Conservation (phyloP, 305 asterid genomes). For the Coffea humblotiana region DNA sequence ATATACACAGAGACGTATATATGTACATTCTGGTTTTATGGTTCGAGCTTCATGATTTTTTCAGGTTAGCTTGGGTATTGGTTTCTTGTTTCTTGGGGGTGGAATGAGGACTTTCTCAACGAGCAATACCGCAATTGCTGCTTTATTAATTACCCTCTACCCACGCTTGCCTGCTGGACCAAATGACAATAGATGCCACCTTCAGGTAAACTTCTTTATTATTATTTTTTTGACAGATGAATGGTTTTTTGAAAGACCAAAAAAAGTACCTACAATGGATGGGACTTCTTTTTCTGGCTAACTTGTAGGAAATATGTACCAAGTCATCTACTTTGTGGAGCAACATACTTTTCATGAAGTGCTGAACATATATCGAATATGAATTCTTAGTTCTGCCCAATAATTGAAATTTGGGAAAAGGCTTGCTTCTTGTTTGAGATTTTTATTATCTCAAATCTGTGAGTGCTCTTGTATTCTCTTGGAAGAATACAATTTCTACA, state of each 20-base stretch:
- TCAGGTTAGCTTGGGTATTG: conserved; percentile 91
- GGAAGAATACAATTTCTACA: not conserved
- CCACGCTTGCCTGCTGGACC: conserved; percentile 97
- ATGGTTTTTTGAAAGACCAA: not conserved
- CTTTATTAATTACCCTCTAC: conserved; percentile 83
- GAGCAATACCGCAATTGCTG: conserved; percentile 82
- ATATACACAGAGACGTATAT: not conserved
- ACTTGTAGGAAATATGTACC: not conserved
- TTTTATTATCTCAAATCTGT: not conserved
- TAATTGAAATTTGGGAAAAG: not conserved
- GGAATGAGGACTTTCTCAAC: conserved; percentile 94
- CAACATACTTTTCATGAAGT: not conserved
- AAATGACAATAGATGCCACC: conserved; percentile 98
- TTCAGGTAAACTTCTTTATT: conserved; percentile 63
- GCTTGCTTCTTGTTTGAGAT: not conserved
- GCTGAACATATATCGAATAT: not conserved
- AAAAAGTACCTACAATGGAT: not conserved
- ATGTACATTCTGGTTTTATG: not conserved
- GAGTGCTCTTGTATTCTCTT: not conserved
- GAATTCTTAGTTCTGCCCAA: not conserved
- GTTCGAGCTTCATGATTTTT: not conserved
- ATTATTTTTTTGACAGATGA: not conserved
- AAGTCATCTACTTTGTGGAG: not conserved
- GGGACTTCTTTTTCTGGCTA: not conserved
- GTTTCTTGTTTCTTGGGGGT: conserved; percentile 97